Percentiles rank a stretch among this genome's conserved stretches.
These are phyloP conservation scores for Durio zibethinus DNA, from an alignment of 345 rosid species.

Conservation along the genomic window DNA sequence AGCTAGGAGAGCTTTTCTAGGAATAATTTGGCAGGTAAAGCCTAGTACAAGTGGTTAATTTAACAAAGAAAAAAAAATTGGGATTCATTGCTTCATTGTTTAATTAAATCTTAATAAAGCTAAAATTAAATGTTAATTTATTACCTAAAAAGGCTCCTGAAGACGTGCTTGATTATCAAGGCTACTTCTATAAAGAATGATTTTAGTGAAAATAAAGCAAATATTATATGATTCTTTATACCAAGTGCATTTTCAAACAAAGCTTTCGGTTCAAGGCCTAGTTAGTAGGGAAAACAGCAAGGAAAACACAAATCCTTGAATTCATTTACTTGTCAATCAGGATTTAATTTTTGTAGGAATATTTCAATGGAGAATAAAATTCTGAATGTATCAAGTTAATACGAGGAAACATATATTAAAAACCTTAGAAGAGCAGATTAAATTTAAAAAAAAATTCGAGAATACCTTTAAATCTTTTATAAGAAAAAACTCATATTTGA, in stretches of 20 bases:
- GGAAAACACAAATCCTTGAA: no score
- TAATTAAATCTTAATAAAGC: slow-evolving; percentile 11
- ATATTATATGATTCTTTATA: slow-evolving; percentile 8
- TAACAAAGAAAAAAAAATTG: slow-evolving; percentile 10
- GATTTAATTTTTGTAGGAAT: no score
- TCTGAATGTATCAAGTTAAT: no score
- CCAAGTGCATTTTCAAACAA: neutral
- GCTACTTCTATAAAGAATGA: slow-evolving; percentile 6
- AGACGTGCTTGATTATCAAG: slow-evolving; percentile 16
- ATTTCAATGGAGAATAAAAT: no score
- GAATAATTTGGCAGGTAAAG: slow-evolving; percentile 34
- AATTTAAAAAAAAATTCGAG: no score
- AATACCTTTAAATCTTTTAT: no score
- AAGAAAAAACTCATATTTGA: no score
- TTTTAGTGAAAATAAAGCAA: neutral
- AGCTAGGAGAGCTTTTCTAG: slow-evolving; percentile 15
- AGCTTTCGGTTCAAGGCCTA: slow-evolving; percentile 10
- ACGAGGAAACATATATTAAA: no score
- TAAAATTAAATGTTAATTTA: slow-evolving; percentile 12
- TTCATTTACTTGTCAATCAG: no score
- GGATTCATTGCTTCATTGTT: slow-evolving; percentile 19
- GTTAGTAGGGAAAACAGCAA: no score
- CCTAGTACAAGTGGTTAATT: slow-evolving; percentile 24
- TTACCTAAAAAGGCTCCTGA: slow-evolving; percentile 1
- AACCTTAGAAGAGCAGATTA: no score